These are phyloP conservation scores for Amanita inopinata DNA, from an alignment of 768 basidiomycete species.

Conservation along the genomic window DNA sequence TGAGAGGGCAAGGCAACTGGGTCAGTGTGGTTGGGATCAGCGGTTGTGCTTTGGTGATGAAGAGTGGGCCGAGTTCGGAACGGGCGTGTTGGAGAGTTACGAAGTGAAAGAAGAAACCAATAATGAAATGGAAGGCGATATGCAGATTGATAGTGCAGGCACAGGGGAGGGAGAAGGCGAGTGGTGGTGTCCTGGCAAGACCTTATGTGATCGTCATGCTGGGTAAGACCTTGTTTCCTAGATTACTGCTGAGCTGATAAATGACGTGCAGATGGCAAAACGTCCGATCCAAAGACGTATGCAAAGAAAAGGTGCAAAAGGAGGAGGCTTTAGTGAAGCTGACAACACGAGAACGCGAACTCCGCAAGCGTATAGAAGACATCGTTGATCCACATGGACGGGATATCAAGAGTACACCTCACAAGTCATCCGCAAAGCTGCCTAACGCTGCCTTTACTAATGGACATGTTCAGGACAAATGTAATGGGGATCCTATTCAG, in stretches of 20 bases:
- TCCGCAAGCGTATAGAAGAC: slow-evolving; percentile 72
- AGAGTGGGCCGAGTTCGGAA: slow-evolving; percentile 64
- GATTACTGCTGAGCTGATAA: slow-evolving; percentile 8
- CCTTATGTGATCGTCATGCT: slow-evolving; percentile 68
- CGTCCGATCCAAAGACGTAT: slow-evolving; percentile 61
- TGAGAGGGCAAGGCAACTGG: slow-evolving; percentile 52
- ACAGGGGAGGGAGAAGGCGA: slow-evolving; percentile 32
- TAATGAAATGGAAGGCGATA: slow-evolving; percentile 28
- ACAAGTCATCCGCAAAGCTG: slow-evolving; percentile 24
- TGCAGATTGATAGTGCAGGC: slow-evolving; percentile 30
- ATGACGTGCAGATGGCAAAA: slow-evolving; percentile 58
- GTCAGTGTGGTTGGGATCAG: slow-evolving; percentile 85
- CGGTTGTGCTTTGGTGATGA: slow-evolving; percentile 77
- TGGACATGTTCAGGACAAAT: slow-evolving; percentile 34
- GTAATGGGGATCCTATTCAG: slow-evolving; percentile 36
- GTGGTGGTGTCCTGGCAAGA: slow-evolving; percentile 76
- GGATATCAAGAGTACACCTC: slow-evolving; percentile 23
- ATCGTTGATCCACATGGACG: slow-evolving; percentile 42
- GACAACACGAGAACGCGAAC: slow-evolving; percentile 67
- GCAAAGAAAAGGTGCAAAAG: slow-evolving; percentile 67
- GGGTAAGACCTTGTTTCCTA: slow-evolving; percentile 36
- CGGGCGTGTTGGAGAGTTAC: slow-evolving; percentile 62
- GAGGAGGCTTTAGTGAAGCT: slow-evolving; percentile 58
- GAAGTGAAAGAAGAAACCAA: slow-evolving; percentile 33
- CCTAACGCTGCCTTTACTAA: slow-evolving; percentile 33